Percentiles rank a stretch among this genome's conserved stretches.
Conservation (phyloP, 345 rosid species). For the Carallia pectinifolia region DNA sequence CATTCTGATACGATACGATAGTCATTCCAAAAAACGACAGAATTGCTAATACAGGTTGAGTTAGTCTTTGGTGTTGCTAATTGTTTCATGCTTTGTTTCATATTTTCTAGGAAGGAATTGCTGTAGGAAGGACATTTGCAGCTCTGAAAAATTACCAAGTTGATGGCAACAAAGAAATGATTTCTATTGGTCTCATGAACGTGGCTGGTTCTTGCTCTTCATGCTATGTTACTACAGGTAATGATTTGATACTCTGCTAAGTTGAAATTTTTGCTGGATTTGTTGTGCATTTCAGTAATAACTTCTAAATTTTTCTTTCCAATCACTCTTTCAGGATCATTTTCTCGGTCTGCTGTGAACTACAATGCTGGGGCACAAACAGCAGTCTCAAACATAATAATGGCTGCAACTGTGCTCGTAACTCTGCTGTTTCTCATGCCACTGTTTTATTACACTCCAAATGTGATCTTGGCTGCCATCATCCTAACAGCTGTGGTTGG, state of each 20-base stretch:
- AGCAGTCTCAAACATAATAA: conserved; percentile 73
- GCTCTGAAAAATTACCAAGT: conserved; percentile 78
- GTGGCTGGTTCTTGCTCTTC: conserved; percentile 92
- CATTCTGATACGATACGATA: background rate
- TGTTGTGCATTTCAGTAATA: background rate
- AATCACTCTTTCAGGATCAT: conserved; percentile 59
- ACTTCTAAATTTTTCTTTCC: conserved; percentile 8
- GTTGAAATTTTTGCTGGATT: background rate
- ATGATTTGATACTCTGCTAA: conserved; percentile 2
- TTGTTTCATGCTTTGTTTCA: background rate
- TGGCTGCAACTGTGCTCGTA: conserved; percentile 84
- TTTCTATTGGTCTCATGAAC: conserved; percentile 97
- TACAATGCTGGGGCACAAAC: conserved; percentile 92
- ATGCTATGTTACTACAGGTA: conserved; percentile 89
- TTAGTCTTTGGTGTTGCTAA: background rate
- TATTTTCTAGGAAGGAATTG: conserved; percentile 83
- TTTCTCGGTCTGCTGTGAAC: conserved; percentile 92
- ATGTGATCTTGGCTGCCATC: conserved; percentile 80
- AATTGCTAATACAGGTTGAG: too few species aligned
- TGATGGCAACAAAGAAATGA: conserved; percentile 98
- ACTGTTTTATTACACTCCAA: conserved; percentile 87
- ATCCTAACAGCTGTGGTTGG: conserved; percentile 92
- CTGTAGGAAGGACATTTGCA: conserved; percentile 98
- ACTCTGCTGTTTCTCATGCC: conserved; percentile 95
- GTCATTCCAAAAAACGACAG: background rate